These are phyloP conservation scores for Mucor racemosus DNA, from an alignment of 371 early-diverging fungal species.

Conservation along the genomic window DNA sequence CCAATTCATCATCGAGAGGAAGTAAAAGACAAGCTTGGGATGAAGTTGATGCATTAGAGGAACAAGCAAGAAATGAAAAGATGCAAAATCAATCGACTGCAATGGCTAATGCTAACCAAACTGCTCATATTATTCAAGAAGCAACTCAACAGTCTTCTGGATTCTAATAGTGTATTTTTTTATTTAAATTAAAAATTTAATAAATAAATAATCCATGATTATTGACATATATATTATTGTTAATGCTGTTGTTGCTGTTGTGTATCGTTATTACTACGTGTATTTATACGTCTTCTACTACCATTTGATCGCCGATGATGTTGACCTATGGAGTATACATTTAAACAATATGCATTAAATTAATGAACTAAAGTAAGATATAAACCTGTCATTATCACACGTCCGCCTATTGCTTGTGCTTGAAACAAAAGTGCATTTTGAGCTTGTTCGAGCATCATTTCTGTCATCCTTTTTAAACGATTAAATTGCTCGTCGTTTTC, in stretches of 20 bases:
- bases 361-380: too few species aligned
- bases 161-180: neutral
- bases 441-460: constrained; percentile 38
- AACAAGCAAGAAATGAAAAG: constrained; percentile 25
- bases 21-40: constrained; percentile 20
- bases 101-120: constrained; percentile 16
- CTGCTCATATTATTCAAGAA: constrained; percentile 22
- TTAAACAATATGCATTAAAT: neutral
- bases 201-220: neutral
- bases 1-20: neutral
- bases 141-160: constrained; percentile 19
- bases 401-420: constrained; percentile 23
- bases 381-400: constrained; percentile 20
- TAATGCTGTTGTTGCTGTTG: neutral
- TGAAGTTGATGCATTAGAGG: constrained; percentile 22
- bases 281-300: neutral
- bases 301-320: neutral
- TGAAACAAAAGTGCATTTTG: constrained; percentile 36
- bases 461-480: constrained; percentile 37
- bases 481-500: constrained; percentile 42
- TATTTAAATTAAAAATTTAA: too few species aligned
- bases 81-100: constrained; percentile 24
- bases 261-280: neutral
- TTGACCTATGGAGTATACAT: neutral
- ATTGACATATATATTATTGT: neutral